Base-by-base conservation (phyloP, 306 rosid genomes). In the Citrullus colocynthis region DNA sequence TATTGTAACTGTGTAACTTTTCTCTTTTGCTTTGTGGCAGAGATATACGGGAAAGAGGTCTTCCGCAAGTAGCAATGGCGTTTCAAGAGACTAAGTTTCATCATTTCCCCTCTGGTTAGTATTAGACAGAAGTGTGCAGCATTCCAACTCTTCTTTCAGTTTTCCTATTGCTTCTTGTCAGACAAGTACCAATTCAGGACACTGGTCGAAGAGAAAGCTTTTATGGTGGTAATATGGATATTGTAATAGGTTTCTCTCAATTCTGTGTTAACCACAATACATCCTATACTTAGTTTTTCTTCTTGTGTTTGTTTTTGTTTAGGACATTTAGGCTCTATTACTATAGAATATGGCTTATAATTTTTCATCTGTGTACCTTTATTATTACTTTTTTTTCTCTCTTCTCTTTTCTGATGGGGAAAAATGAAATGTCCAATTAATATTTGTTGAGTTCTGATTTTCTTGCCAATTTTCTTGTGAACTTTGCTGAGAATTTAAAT, bases 11-110 rank as follows among this genome's bases (percentile, higher is more conserved):
- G 30, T 74, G 6, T 82, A 37, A 57, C 78, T 79, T 45, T 34
- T 81, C 30, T 37, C 76, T 30, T 78, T 54, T 77, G 37, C 7
- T 52, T 83, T 18, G 63, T 87, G 78, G 56, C 82, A 89, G 96
- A 91, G 56, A 75, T 88, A 90, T 78, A 54, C 85, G 0, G 87
- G 90, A 56, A 87, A 83, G 82, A 81, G 80, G 81, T 66, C 80
- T 37, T 85, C 76, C 58, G 79, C 82, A 12, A 76, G 83, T 55
- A 86, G 86, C 78, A 80, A 87, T 74, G 85, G 84, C 82, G 16
- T 44, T 41, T 76, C 69, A 13, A 56, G 82, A 74, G 81, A 84
- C 85, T 88, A 87, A 82, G 77, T 45, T 51, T 37, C 5, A 48
- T 66, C 32, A 18, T 20, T 24, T 8, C 15, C 52, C 80, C 57